Evolutionary conservation across 495 filamentous ascomycete species (phyloP), one percentile per base, ranked within the genome.

Genomic region (Baudoinia panamericana): DNA sequence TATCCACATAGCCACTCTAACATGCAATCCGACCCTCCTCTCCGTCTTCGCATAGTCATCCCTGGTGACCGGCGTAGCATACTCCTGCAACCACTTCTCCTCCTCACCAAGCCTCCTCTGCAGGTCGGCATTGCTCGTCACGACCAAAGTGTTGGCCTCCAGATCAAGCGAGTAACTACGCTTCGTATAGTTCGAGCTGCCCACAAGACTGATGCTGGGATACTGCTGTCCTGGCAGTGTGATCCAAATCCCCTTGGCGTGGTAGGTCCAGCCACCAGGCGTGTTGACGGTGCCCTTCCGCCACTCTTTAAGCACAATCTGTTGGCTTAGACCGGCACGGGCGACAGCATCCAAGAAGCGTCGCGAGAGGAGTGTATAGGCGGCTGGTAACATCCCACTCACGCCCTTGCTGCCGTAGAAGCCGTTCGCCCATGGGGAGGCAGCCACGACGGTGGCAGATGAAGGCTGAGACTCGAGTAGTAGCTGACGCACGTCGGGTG

Each of bases 231-330:
- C 46, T 2, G 62, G 62, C 10, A 95, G 60, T 0, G 83, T 84
- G 17, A 94, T 70, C 90, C 90, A 97, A 2, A 97, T 65, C 0
- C 90, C 90, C 61, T 99, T 99, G 34, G 90, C 90, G 54, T 99
- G 90, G 56, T 99, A 99, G 0, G 87, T 93, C 90, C 90, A 99
- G 1, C 83, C 92, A 13, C 67, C 79, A 0, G 76, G 75, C 52
- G 84, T 72, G 19, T 77, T 76, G 18, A 93, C 80, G 0, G 76
- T 82, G 4, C 88, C 90, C 28, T 71, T 73, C 28, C 77, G 70
- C 92, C 92, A 99, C 61, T 99, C 90, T 39, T 78, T 78, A 10
- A 99, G 63, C 19, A 72, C 60, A n/a, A 93, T 78, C 4, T 63
- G 62, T 0, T 54, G 50, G 19, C 71, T 68, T n/a, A 73, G 71